Evolutionary conservation across 495 filamentous ascomycete genomes (phyloP).

Genomic region (Letharia lupina): DNA sequence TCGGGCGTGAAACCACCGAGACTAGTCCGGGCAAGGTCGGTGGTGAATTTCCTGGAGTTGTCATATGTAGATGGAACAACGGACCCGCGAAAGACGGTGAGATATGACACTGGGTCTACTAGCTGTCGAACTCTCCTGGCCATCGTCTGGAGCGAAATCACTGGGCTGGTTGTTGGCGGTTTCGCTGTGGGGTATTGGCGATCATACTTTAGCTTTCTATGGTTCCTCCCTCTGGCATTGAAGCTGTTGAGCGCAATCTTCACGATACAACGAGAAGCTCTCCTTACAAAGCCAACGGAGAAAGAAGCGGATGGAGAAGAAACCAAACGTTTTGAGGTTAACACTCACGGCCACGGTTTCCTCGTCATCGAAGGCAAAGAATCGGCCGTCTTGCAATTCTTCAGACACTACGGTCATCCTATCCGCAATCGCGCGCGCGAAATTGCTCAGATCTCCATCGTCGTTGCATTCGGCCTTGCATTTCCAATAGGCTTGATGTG

Average conservation of each 20-base stretch:
- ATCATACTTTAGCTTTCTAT: constrained; percentile 9
- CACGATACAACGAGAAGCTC: constrained; percentile 7
- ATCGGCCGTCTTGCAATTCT: constrained; percentile 16
- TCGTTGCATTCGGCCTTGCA: constrained; percentile 16
- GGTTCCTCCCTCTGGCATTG: constrained; percentile 12
- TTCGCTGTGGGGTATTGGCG: background rate
- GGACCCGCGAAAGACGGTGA: background rate
- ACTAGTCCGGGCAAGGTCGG: background rate
- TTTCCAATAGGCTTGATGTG: constrained; percentile 18
- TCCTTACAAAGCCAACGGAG: background rate
- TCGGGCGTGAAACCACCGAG: background rate
- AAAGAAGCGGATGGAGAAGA: background rate
- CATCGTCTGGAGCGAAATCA: constrained; percentile 5
- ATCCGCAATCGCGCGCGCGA: constrained; percentile 18
- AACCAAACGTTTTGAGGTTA: constrained; percentile 16
- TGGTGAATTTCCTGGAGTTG: background rate
- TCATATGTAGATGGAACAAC: background rate
- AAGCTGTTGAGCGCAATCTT: constrained; percentile 15
- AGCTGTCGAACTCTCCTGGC: constrained; percentile 5
- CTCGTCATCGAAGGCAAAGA: constrained; percentile 18
- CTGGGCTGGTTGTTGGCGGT: background rate
- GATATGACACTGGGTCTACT: background rate
- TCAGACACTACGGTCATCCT: constrained; percentile 21
- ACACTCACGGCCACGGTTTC: constrained; percentile 16
- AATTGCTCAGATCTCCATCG: constrained; percentile 14